These are phyloP conservation scores for Alectoria sarmentosa DNA, from an alignment of 495 filamentous ascomycete species.

Conservation along the genomic window DNA sequence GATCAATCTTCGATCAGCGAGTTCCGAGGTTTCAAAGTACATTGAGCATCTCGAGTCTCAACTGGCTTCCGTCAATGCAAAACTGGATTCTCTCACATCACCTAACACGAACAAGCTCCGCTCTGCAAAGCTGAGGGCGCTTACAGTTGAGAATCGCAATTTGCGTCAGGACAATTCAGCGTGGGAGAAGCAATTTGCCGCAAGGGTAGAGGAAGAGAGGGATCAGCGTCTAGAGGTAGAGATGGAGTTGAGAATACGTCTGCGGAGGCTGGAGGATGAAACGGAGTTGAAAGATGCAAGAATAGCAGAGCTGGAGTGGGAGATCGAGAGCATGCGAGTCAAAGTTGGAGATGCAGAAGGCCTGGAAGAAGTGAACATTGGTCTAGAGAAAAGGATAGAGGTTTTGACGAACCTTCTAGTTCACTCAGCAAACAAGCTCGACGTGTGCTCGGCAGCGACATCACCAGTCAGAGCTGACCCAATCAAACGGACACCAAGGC, in stretches of 20 bases:
- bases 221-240: constrained; percentile 30
- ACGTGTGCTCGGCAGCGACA: constrained; percentile 18
- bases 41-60: constrained; percentile 46
- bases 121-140: constrained; percentile 33
- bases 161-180: constrained; percentile 34
- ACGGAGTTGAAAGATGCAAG: constrained; percentile 28
- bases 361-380: constrained; percentile 33
- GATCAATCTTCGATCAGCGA: constrained; percentile 22
- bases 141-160: constrained; percentile 32
- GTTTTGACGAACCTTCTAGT: constrained; percentile 34
- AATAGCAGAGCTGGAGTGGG: constrained; percentile 30
- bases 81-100: constrained; percentile 35
- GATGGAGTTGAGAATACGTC: constrained; percentile 23
- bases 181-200: constrained; percentile 40
- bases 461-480: constrained; percentile 23
- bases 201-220: constrained; percentile 35
- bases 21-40: constrained; percentile 34
- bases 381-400: constrained; percentile 35
- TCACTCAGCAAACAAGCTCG: constrained; percentile 32
- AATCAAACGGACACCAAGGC: constrained; percentile 23
- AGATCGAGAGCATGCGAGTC: constrained; percentile 29
- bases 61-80: constrained; percentile 34
- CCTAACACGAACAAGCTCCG: constrained; percentile 32
- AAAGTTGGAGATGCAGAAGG: constrained; percentile 28
- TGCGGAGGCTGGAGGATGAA: constrained; percentile 28